Evolutionary conservation across 345 rosid genomes (phyloP).

Genomic region (Atalantia buxifolia): DNA sequence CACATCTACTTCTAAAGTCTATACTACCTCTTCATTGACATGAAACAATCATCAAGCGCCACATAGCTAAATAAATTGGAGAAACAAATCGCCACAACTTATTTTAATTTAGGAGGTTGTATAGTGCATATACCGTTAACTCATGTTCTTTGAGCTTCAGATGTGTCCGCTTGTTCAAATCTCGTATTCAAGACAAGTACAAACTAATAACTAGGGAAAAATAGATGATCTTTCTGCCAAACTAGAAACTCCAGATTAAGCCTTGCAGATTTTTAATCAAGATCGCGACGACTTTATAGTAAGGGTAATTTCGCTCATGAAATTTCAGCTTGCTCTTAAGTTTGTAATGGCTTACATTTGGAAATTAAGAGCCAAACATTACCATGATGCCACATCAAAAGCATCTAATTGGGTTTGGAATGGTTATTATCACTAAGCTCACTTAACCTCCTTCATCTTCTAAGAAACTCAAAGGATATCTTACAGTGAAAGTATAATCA

Average conservation of each 20-base stretch:
- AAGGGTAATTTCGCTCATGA: neutral
- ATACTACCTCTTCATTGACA: conserved; percentile 6
- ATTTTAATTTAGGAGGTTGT: no score
- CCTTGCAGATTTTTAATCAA: neutral
- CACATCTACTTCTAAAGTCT: neutral
- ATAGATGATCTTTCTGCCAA: neutral
- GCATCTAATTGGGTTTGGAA: conserved; percentile 3
- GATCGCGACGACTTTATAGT: neutral
- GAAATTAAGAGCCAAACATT: neutral
- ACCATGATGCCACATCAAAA: neutral
- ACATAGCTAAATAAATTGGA: neutral
- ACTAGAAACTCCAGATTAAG: neutral
- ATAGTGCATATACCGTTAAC: no score
- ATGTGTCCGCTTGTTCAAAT: neutral
- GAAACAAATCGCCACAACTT: neutral
- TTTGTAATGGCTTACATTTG: neutral
- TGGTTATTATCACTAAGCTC: neutral
- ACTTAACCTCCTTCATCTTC: no score
- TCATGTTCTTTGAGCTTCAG: no score
- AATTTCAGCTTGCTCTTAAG: no score
- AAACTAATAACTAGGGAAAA: neutral
- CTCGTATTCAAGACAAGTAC: neutral
- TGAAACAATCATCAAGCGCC: conserved; percentile 9
- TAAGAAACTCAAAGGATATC: no score
- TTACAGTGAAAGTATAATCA: no score